phyloP scores from a whole-genome alignment of 345 rosid genomes.

The Moricandia moricandioides region DNA sequence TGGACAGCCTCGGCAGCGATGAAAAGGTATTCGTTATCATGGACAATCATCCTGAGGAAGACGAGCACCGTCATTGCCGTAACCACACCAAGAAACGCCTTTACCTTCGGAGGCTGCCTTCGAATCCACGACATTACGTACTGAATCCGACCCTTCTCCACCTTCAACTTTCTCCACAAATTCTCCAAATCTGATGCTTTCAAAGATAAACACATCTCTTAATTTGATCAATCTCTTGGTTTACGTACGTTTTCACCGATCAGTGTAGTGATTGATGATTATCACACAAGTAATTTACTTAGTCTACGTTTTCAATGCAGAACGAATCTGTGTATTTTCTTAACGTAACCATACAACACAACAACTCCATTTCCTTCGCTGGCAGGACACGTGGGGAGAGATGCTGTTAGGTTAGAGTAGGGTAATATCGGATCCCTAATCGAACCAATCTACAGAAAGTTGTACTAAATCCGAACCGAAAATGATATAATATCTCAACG shows the following conservation, averaged over 20 bases:
- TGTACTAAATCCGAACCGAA: too few species aligned
- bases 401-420: slow-evolving; percentile 18
- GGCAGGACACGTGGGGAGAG: slow-evolving; percentile 26
- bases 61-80: slow-evolving; percentile 60
- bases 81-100: slow-evolving; percentile 56
- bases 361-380: slow-evolving; percentile 12
- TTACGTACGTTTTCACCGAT: not conserved
- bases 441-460: too few species aligned
- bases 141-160: slow-evolving; percentile 55
- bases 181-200: not conserved
- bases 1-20: slow-evolving; percentile 86
- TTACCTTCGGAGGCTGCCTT: slow-evolving; percentile 79
- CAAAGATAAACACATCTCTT: too few species aligned
- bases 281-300: slow-evolving; percentile 15
- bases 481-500: too few species aligned
- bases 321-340: slow-evolving; percentile 1
- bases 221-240: not conserved
- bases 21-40: slow-evolving; percentile 86
- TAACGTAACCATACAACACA: slow-evolving; percentile 15
- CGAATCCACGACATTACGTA: slow-evolving; percentile 64
- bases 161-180: slow-evolving; percentile 38
- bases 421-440: too few species aligned
- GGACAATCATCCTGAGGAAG: slow-evolving; percentile 64
- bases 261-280: not conserved
- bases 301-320: slow-evolving; percentile 41